Evolutionary conservation across 345 rosid genomes (phyloP).

Genomic region (Linum lewisii): DNA sequence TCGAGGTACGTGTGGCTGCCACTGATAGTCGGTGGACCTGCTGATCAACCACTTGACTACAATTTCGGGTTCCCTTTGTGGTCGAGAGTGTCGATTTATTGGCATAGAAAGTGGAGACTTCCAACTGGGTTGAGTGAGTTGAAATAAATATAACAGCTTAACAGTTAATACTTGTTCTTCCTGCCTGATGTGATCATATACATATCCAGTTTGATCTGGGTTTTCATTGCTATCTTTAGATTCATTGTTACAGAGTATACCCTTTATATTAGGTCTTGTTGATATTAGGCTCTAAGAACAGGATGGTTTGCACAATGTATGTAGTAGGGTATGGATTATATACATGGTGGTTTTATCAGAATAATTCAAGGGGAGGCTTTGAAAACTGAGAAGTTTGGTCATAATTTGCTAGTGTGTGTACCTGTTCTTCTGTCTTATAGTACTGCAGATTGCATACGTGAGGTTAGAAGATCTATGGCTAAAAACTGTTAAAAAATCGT

Average conservation of each 20-base stretch:
- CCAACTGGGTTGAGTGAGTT: conserved; percentile 33
- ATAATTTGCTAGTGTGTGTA: no score
- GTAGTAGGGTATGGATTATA: background rate
- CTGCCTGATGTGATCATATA: conserved; percentile 15
- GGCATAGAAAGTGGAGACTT: conserved; percentile 88
- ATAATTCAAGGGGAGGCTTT: no score
- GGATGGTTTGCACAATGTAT: background rate
- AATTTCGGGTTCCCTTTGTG: conserved; percentile 68
- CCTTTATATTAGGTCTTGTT: conserved; percentile 12
- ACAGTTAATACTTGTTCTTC: no score
- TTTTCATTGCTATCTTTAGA: background rate
- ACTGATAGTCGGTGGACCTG: conserved; percentile 63
- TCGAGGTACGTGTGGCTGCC: conserved; percentile 89
- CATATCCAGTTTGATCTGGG: conserved; percentile 1
- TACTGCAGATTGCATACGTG: background rate
- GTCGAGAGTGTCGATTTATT: conserved; percentile 84
- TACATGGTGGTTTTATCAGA: no score
- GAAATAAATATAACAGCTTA: no score
- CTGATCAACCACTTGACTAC: conserved; percentile 65
- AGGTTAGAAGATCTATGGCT: conserved; percentile 15
- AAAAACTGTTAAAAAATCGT: conserved; percentile 9
- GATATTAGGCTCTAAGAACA: conserved; percentile 13
- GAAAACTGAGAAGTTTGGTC: background rate
- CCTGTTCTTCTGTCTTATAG: background rate
- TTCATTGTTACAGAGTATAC: background rate